These are phyloP conservation scores for Mycosphaerelloides madeirae DNA, from an alignment of 2,329 filamentous ascomycete species.

Conservation along the genomic window DNA sequence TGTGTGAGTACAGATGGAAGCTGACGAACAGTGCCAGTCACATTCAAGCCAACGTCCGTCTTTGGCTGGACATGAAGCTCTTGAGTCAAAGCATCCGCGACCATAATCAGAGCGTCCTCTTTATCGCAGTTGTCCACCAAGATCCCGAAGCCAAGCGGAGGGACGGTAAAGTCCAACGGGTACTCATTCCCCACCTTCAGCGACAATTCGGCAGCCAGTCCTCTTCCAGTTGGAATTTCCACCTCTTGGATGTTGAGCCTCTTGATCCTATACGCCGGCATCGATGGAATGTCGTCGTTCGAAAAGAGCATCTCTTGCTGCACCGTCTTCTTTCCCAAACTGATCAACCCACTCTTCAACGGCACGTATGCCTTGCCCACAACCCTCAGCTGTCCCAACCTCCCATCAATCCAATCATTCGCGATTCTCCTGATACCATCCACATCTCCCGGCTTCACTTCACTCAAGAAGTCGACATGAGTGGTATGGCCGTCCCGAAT, in stretches of 20 bases:
- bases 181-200: conserved; percentile 70
- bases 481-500: conserved; percentile 75
- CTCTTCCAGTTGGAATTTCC: conserved; percentile 51
- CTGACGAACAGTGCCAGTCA: conserved; percentile 65
- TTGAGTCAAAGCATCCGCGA: conserved; percentile 70
- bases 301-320: conserved; percentile 72
- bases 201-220: conserved; percentile 75
- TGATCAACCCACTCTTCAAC: conserved; percentile 73
- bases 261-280: conserved; percentile 79
- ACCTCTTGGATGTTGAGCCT: conserved; percentile 75
- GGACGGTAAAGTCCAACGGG: conserved; percentile 70
- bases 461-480: conserved; percentile 70
- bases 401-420: conserved; percentile 83
- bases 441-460: conserved; percentile 70
- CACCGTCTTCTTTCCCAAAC: conserved; percentile 71
- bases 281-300: conserved; percentile 63
- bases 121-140: conserved; percentile 75
- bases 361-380: conserved; percentile 68
- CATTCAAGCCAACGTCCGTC: conserved; percentile 62
- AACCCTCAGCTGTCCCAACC: conserved; percentile 65
- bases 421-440: conserved; percentile 74
- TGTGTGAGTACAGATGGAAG: conserved; percentile 69
- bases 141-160: conserved; percentile 77
- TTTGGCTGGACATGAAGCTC: conserved; percentile 64
- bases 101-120: conserved; percentile 66